Evolutionary conservation across 2,329 filamentous ascomycete species (phyloP), one percentile per base, ranked within the genome.

Genomic region (Xylariaceae sp.): DNA sequence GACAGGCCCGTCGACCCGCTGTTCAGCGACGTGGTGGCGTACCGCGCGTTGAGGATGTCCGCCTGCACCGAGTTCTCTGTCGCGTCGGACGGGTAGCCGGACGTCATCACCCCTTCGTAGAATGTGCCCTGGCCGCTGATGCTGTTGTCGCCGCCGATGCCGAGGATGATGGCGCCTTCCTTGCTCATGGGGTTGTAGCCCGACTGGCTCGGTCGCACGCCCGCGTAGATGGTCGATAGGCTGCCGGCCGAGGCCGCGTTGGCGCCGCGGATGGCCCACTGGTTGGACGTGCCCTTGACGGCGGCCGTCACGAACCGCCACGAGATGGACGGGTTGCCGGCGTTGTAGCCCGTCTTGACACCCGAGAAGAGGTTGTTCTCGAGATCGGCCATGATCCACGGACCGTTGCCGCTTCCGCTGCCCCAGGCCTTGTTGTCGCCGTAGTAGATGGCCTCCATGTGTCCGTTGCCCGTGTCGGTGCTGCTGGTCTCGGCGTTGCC

Each of bases 401-500:
- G 80, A 0, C 80, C 78, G 30, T 50, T 68, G 31, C 78, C 78
- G 3, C 72, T 40, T 7, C 80, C 79, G 6, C 57, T 59, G 13
- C 78, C 78, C 73, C 75, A 81, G 47, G 43, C 42, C 0, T 65
- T 76, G 55, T 53, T 70, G 54, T 64, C 61, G 1, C 80, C 79
- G 50, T 69, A 83, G 67, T 83, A 83, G 41, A 83, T 75, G 38
- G 79, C 75, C 54, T 84, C 80, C 79, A 84, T 84, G 51, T 82
- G 78, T 12, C 75, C 79, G 37, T 73, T 70, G 3, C 79, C 80
- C 0, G 76, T 73, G 42, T 78, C 74, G 2, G 3, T 44, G 41
- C 54, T 70, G 55, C 49, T 76, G 3, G 63, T 67, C 60, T 78
- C 74, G 31, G 72, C 73, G 33, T 77, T 77, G 32, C 73, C 73